Evolutionary conservation across 257 asterid genomes (phyloP).

Genomic region (Petrea volubilis): DNA sequence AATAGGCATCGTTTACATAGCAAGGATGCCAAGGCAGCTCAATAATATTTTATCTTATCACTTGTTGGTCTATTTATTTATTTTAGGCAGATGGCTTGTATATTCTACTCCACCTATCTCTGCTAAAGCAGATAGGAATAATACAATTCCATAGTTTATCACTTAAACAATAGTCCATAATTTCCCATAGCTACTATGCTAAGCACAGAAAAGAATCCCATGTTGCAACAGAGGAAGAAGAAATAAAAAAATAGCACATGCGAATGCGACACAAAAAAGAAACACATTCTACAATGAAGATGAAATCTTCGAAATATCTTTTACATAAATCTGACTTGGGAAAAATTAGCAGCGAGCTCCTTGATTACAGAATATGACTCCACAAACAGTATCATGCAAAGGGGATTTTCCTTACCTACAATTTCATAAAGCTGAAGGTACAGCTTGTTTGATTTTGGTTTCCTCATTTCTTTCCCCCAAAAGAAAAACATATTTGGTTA

Average conservation of each 20-base stretch:
- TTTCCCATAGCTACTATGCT: not conserved
- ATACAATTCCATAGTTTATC: too few species aligned
- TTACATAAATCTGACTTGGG: not conserved
- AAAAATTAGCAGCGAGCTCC: not conserved
- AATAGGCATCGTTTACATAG: not conserved
- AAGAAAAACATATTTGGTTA: too few species aligned
- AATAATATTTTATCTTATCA: too few species aligned
- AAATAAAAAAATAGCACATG: too few species aligned
- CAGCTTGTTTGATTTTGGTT: too few species aligned
- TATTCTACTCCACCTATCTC: too few species aligned
- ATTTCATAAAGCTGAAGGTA: not conserved
- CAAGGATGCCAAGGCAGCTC: too few species aligned
- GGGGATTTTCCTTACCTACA: not conserved
- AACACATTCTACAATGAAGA: not conserved
- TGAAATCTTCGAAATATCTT: not conserved
- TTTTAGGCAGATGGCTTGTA: too few species aligned
- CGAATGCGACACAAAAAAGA: not conserved
- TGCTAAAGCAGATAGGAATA: too few species aligned
- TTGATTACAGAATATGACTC: not conserved
- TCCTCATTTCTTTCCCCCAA: too few species aligned
- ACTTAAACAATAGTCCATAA: conserved; percentile 6
- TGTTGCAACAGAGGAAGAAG: not conserved
- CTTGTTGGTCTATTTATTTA: too few species aligned
- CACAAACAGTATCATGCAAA: not conserved
- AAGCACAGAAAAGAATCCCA: not conserved